Evolutionary conservation across 2,329 filamentous ascomycete genomes (phyloP), one percentile per base, ranked within the genome.

Genomic region (Diplocarpon mali): DNA sequence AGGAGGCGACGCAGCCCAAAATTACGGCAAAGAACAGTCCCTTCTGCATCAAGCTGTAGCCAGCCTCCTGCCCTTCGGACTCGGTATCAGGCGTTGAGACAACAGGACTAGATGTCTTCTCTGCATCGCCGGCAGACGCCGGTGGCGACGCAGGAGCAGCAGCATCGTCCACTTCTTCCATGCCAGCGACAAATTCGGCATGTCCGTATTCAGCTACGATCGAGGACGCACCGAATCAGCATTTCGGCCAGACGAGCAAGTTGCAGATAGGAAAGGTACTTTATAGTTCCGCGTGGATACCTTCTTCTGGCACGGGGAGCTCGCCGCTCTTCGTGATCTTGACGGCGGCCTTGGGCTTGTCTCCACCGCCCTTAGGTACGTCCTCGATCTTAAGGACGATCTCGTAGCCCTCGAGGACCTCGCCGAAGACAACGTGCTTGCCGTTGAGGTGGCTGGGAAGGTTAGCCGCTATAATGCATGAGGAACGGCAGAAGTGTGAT

Each of bases 281-380:
- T 76, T 83, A 92, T 68, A 92, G 83, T 70, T 92, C 85, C 69
- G 81, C 76, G 70, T 88, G 83, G 72, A 87, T 90, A 92, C 86
- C 86, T 92, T 92, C 86, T 72, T 78, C 72, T 64, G 85, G 83
- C 55, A 89, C 81, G 65, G 81, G 75, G 58, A 92, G 71, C 73
- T 90, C 85, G 66, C 86, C 86, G 68, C 83, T 86, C 76, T 88
- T 85, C 64, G 65, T 74, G 61, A 93, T 87, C 72, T 80, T 89
- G 67, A 92, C 72, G 15, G 71, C 62, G 68, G 80, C 67, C 51
- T 64, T 62, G 24, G 86, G 86, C 68, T 78, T 83, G 69, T 89
- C 83, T 56, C 76, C 75, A 36, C 70, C 57, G 52, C 64, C 66
- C 63, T 83, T 90, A 61, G 75, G 65, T 55, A 73, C 71, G 58